Evolutionary conservation across 352 stramenopile genomes (phyloP).

Genomic region (Hyaloperonospora arabidopsidis): DNA sequence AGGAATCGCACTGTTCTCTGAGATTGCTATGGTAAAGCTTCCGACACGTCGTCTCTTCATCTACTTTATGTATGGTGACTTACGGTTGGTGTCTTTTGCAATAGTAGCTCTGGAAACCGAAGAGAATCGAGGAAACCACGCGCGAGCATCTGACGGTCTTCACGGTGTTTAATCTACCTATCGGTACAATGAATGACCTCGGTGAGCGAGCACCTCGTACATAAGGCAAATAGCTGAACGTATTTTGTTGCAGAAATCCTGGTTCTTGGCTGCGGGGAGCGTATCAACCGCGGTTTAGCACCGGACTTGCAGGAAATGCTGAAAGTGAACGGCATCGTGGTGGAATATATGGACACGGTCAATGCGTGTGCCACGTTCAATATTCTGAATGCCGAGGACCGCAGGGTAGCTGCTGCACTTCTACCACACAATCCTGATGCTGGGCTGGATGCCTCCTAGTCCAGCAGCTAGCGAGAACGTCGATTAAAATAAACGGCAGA

Average conservation of each 20-base stretch:
- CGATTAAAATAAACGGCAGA: conserved; percentile 10
- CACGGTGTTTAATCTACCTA: conserved; percentile 62
- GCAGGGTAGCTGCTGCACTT: conserved; percentile 70
- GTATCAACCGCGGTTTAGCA: conserved; percentile 52
- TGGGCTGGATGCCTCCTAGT: conserved; percentile 3
- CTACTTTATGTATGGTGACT: no score
- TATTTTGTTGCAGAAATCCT: conserved; percentile 48
- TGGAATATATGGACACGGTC: conserved; percentile 78
- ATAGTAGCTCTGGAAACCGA: conserved; percentile 69
- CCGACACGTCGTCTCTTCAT: neutral
- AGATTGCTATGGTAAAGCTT: conserved; percentile 61
- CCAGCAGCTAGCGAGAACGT: no score
- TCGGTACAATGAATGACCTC: conserved; percentile 28
- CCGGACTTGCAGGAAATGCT: conserved; percentile 64
- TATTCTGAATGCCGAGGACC: conserved; percentile 87
- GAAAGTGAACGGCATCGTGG: conserved; percentile 76
- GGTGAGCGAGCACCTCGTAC: no score
- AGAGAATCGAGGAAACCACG: conserved; percentile 71
- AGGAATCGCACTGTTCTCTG: conserved; percentile 54
- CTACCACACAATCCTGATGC: conserved; percentile 56
- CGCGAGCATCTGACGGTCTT: conserved; percentile 70
- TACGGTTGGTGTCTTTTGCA: no score
- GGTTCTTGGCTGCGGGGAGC: conserved; percentile 64
- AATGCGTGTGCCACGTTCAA: conserved; percentile 88
- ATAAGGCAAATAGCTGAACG: conserved; percentile 5